Conservation (phyloP, 106 monocot species). For the Dioscorea dumetorum region DNA sequence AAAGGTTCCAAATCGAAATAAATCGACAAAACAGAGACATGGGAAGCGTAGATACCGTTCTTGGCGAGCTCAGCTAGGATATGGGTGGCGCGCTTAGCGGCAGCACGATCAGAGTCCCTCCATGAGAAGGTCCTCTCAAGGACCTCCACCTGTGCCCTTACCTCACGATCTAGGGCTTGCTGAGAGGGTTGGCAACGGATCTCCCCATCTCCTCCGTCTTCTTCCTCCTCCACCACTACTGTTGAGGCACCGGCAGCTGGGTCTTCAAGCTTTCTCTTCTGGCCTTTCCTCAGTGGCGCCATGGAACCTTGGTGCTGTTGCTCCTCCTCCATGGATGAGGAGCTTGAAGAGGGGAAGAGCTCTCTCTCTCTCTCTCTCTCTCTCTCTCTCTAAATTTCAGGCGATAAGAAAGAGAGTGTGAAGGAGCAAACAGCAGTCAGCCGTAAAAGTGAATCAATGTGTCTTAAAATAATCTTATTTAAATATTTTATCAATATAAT, state of each 20-base stretch:
- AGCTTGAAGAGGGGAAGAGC: too few relatives aligned
- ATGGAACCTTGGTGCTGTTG: constrained; percentile 22
- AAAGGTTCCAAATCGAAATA: too few relatives aligned
- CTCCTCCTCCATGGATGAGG: constrained; percentile 21
- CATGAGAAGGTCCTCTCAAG: constrained; percentile 65
- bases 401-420: too few relatives aligned
- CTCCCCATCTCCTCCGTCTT: constrained; percentile 18
- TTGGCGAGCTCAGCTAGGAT: constrained; percentile 90
- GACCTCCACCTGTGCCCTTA: constrained; percentile 60
- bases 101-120: constrained; percentile 52
- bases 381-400: too few relatives aligned
- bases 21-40: neutral
- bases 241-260: constrained; percentile 3
- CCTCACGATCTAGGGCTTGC: constrained; percentile 42
- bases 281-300: constrained; percentile 43
- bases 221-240: constrained; percentile 8
- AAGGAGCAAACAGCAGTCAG: too few relatives aligned
- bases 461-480: too few relatives aligned
- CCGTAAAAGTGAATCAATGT: too few relatives aligned
- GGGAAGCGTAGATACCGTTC: constrained; percentile 38
- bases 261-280: constrained; percentile 79
- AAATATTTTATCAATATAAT: too few relatives aligned
- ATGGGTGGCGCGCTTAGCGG: constrained; percentile 78
- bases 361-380: too few relatives aligned
- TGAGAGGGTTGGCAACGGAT: constrained; percentile 33